Evolutionary conservation across 208 protist species (phyloP), one percentile per base, ranked within the genome.

Genomic region (Wallacemonas rigidus): DNA sequence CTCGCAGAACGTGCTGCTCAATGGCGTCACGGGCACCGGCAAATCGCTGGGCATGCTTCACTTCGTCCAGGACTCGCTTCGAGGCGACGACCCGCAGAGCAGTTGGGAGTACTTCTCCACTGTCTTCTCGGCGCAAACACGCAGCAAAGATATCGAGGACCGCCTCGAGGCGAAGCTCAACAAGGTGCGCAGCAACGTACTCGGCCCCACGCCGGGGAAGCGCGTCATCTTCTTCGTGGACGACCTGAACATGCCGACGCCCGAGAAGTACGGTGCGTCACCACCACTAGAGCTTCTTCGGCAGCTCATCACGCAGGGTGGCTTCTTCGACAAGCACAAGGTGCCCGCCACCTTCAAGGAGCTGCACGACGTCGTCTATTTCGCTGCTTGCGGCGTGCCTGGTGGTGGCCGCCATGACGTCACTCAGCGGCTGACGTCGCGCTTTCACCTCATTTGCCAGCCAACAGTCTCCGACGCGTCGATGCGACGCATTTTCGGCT

Each of bases 201-300:
- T 98, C 47, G 95, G 93, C 17, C 91, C 95, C n/a, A 83, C 87
- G 9, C 86, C 92, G 1, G 95, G 95, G 39, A 98, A 98, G 82
- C 79, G 80, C 17, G 90, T 91, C 47, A 78, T 98, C 14, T 91
- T 98, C 75, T 96, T 98, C 56, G 86, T 99, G 53, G 97, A 99
- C 77, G 97, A 99, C 82, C 79, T 98, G 48, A 99, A 98, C 83
- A 99, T 99, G 97, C 96, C 97, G 1, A 83, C 92, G 15, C 87
- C 91, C 36, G 97, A 99, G 79, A 88, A 85, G 70, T 99, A 98
- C 85, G 95, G 95, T 67, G 94, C 97, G 15, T 98, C 97, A 54
- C 96, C 97, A 17, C 97, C 97, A 62, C 81, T 99, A 62, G 96
- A 99, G 82, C 77, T 99, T 26, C 82, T 99, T 36, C 93, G 97